phyloP scores from a whole-genome alignment of 805 yeast genomes.

The Starmerella floricola region DNA sequence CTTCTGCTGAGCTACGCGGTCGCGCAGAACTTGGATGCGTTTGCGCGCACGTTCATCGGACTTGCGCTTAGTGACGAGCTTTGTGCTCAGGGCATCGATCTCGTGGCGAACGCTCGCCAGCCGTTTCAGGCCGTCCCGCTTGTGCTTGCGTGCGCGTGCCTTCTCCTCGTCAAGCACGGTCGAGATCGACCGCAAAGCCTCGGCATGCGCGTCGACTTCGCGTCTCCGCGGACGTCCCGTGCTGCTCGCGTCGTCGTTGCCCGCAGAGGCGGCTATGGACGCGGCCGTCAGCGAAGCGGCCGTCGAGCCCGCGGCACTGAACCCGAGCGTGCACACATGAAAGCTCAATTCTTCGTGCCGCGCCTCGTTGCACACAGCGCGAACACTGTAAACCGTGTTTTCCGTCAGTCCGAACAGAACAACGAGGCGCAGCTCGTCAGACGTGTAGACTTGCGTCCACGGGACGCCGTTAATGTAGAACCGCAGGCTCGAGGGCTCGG shows the following conservation, averaged over 20 bases:
- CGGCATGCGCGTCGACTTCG: slow-evolving; percentile 2
- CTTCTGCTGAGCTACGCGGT: slow-evolving; percentile 15
- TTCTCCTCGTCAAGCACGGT: slow-evolving; percentile 5
- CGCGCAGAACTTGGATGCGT: slow-evolving; percentile 14
- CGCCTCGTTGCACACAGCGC: neutral
- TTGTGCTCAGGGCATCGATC: slow-evolving; percentile 8
- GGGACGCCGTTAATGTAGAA: slow-evolving; percentile 5
- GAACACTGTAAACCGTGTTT: slow-evolving; percentile 5
- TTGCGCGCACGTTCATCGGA: slow-evolving; percentile 19
- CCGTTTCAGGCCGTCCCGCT: slow-evolving; percentile 12
- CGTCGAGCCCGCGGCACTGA: neutral
- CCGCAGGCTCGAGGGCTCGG: neutral
- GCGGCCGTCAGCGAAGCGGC: no score
- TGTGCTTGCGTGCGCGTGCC: slow-evolving; percentile 9
- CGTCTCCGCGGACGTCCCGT: slow-evolving; percentile 1
- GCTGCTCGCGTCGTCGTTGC: neutral
- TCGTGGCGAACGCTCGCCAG: slow-evolving; percentile 10
- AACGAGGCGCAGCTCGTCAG: slow-evolving; percentile 5
- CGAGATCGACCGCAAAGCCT: slow-evolving; percentile 3
- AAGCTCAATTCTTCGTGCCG: neutral
- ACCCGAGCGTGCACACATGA: neutral
- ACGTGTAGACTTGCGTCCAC: slow-evolving; percentile 12
- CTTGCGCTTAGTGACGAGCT: slow-evolving; percentile 9
- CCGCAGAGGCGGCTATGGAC: no score
- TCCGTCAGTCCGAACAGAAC: slow-evolving; percentile 8